A percentile compares a stretch with the other conserved stretches of the same genome.
Evolutionary conservation across 176 grass and related monocot species (phyloP).

Genomic region (Oryza punctata): DNA sequence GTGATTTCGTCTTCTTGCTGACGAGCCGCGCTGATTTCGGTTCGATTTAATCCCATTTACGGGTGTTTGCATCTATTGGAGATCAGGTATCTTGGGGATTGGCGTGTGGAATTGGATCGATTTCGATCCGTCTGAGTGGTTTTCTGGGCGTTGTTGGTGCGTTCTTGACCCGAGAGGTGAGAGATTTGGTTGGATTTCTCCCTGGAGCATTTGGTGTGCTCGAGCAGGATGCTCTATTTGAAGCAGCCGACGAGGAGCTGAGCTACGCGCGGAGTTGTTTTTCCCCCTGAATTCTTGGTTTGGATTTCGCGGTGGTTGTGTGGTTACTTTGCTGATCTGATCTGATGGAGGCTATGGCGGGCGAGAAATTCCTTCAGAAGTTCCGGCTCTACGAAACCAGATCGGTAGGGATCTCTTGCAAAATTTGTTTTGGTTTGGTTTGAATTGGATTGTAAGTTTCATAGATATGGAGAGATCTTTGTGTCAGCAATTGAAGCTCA

Average conservation of each 20-base stretch:
- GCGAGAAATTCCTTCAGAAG: conserved; percentile 74
- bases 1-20: background rate
- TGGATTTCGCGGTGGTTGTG: background rate
- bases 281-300: conserved; percentile 5
- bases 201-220: conserved; percentile 34
- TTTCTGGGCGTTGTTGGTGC: background rate
- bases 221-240: conserved; percentile 54
- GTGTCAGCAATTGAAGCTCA: background rate
- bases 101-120: conserved; percentile 31
- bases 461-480: conserved; percentile 24
- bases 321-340: conserved; percentile 37
- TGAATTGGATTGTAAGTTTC: background rate
- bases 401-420: conserved; percentile 63
- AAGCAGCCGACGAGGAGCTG: conserved; percentile 50
- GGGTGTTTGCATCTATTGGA: background rate
- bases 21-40: background rate
- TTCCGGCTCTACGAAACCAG: conserved; percentile 93
- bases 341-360: conserved; percentile 56
- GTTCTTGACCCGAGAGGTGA: conserved; percentile 19
- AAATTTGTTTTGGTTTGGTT: background rate
- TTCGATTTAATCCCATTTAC: background rate
- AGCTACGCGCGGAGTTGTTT: background rate
- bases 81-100: conserved; percentile 18
- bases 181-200: background rate
- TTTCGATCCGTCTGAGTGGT: conserved; percentile 26